A percentile compares a stretch with the other conserved stretches of the same genome.
These are phyloP conservation scores for Sechiopsis laciniata DNA, from an alignment of 306 rosid species.

Conservation along the genomic window DNA sequence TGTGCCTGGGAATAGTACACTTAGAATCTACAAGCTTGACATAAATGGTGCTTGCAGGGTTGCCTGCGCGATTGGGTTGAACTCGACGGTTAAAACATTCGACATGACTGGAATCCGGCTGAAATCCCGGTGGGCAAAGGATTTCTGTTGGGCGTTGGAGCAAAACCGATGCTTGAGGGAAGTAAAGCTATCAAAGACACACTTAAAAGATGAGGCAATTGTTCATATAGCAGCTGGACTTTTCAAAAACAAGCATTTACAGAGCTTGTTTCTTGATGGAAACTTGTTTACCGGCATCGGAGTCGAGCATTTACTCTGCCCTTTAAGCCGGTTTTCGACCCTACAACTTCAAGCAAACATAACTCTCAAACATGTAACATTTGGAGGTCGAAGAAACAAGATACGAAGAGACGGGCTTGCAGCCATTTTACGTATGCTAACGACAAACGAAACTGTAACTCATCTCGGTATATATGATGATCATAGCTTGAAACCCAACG, in stretches of 20 bases:
- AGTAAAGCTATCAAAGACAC: slow-evolving; percentile 61
- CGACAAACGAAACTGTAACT: slow-evolving; percentile 60
- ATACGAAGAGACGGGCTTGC: slow-evolving; percentile 77
- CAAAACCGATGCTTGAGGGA: slow-evolving; percentile 64
- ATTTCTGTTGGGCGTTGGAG: slow-evolving; percentile 77
- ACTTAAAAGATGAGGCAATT: slow-evolving; percentile 70
- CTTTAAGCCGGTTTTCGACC: slow-evolving; percentile 76
- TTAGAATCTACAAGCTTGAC: slow-evolving; percentile 61
- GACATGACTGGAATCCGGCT: slow-evolving; percentile 77
- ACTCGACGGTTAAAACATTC: slow-evolving; percentile 64
- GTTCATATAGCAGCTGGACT: slow-evolving; percentile 83
- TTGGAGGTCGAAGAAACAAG: slow-evolving; percentile 77
- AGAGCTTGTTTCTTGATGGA: slow-evolving; percentile 58
- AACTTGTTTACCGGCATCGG: slow-evolving; percentile 64
- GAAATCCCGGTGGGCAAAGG: slow-evolving; percentile 80
- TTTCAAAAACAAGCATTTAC: slow-evolving; percentile 62
- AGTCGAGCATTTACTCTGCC: slow-evolving; percentile 79
- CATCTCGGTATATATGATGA: slow-evolving; percentile 67
- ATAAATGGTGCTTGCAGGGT: slow-evolving; percentile 71
- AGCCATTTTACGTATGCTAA: slow-evolving; percentile 55
- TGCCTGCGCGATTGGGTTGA: slow-evolving; percentile 72
- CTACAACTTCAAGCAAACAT: slow-evolving; percentile 79
- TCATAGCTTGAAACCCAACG: slow-evolving; percentile 63
- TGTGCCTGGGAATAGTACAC: slow-evolving; percentile 59
- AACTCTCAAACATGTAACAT: slow-evolving; percentile 52